Percentiles rank a stretch among this genome's conserved stretches.
These are phyloP conservation scores for Zymoseptoria tritici DNA, from an alignment of 2,329 filamentous ascomycete genomes.

Conservation along the genomic window DNA sequence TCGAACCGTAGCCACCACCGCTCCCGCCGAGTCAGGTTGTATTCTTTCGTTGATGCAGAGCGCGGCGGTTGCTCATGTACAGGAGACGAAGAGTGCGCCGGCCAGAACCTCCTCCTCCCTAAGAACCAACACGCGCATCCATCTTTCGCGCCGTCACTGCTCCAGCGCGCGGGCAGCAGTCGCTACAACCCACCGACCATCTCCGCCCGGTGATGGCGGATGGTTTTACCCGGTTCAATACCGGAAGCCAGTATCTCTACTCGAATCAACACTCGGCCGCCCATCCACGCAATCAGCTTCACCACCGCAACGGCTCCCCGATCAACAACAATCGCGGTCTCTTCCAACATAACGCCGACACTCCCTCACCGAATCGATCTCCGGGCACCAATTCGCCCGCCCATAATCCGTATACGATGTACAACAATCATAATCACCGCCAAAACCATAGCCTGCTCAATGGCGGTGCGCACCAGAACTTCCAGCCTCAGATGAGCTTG, in stretches of 20 bases:
- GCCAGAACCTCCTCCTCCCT: conserved; percentile 38
- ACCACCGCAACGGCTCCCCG: conserved; percentile 42
- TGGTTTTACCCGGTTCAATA: conserved; percentile 57
- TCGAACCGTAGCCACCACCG: not conserved
- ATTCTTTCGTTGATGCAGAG: conserved; percentile 28
- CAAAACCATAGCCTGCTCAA: conserved; percentile 71
- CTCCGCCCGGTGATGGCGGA: conserved; percentile 56
- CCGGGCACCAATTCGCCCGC: conserved; percentile 46
- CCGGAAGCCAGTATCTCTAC: conserved; percentile 54
- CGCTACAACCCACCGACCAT: conserved; percentile 9
- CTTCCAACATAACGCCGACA: conserved; percentile 40
- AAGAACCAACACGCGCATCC: conserved; percentile 19
- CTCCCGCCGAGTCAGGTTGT: conserved; percentile 3
- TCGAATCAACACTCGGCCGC: conserved; percentile 45
- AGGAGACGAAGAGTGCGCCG: conserved; percentile 42
- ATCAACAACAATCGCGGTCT: conserved; percentile 34
- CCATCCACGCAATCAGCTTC: conserved; percentile 38
- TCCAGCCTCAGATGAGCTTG: conserved; percentile 50
- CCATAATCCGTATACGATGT: conserved; percentile 67
- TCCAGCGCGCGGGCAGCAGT: conserved; percentile 7
- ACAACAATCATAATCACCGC: conserved; percentile 58
- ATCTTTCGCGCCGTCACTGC: conserved; percentile 19
- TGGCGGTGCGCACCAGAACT: conserved; percentile 55
- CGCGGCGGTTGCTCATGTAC: conserved; percentile 39
- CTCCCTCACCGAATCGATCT: conserved; percentile 52